Evolutionary conservation across 352 stramenopile species (phyloP).

Genomic region (Globisporangium heterothallicum): DNA sequence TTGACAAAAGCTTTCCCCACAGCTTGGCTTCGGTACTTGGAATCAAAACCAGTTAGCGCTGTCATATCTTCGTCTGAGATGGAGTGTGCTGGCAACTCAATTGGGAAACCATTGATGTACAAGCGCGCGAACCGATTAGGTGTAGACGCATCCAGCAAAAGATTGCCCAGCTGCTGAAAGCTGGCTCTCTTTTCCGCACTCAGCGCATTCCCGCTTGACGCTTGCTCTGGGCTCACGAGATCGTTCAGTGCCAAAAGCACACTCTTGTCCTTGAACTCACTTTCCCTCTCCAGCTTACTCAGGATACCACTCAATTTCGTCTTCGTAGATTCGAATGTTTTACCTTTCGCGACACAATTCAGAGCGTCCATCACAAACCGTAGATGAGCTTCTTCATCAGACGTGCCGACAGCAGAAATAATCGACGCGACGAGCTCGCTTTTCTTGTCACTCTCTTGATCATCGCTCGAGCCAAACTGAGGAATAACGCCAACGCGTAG

Average conservation of each 20-base stretch:
- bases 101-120: constrained; percentile 66
- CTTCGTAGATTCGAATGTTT: constrained; percentile 38
- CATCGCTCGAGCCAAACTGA: constrained; percentile 14
- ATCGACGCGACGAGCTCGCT: constrained; percentile 36
- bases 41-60: constrained; percentile 63
- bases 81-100: constrained; percentile 45
- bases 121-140: constrained; percentile 30
- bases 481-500: constrained; percentile 60
- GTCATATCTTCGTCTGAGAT: constrained; percentile 58
- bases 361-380: constrained; percentile 54
- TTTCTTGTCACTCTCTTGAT: constrained; percentile 7
- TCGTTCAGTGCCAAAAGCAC: constrained; percentile 17
- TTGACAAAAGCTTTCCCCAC: constrained; percentile 74
- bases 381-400: constrained; percentile 45
- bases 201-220: background rate
- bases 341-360: constrained; percentile 47
- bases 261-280: constrained; percentile 3
- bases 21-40: constrained; percentile 60
- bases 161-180: constrained; percentile 34
- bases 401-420: constrained; percentile 40
- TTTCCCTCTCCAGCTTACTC: constrained; percentile 18
- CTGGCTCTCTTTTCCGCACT: constrained; percentile 17
- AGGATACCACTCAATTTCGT: constrained; percentile 47
- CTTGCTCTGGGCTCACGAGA: constrained; percentile 8
- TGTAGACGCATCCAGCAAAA: constrained; percentile 33